Evolutionary conservation across 768 basidiomycete genomes (phyloP), one percentile per base, ranked within the genome.

Genomic region (Trametes coccinea): DNA sequence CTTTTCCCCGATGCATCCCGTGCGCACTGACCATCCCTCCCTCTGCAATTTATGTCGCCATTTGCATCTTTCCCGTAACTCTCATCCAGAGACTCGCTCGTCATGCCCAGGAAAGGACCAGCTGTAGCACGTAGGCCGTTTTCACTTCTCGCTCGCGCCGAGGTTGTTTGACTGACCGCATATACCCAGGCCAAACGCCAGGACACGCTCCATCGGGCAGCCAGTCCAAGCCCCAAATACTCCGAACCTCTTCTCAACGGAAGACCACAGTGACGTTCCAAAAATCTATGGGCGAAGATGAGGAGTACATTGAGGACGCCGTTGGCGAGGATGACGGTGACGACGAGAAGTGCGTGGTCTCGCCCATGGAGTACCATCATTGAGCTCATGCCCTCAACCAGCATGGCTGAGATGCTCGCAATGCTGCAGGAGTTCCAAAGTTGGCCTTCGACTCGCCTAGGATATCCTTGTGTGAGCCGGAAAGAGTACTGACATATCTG

Each of bases 361-460:
- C 4, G 10, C 22, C 33, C 45, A 29, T 30, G 4, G 4, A 16
- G 9, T 34, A 4, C 5, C 9, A 11, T 29, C 39, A 17, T 37
- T 40, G 44, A 33, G 45, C 30, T 60, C 34, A 22, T 43, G 8
- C n/a, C 29, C 5, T 17, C 34, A 27, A 16, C 2, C 22, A 56
- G 69, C 53, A 65, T 71, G 66, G 37, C 64, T 8, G 71, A 72
- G 43, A 72, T 72, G 70, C 39, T 72, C 16, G 46, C 39, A 2
- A 63, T 72, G 52, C 46, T 72, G 33, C 59, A 71, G 52, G 66
- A 72, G 46, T 61, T 70, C 22, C 70, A 71, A 45, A 71, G 71
- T 72, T 30, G 30, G 69, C 58, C 2, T 22, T 43, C 14, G 41
- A 49, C 30, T n/a, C 5, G 30, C 27, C 27, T 27, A n/a, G 31